These are phyloP conservation scores for Corniculantispora saksenae DNA, from an alignment of 2,329 filamentous ascomycete species.

Conservation along the genomic window DNA sequence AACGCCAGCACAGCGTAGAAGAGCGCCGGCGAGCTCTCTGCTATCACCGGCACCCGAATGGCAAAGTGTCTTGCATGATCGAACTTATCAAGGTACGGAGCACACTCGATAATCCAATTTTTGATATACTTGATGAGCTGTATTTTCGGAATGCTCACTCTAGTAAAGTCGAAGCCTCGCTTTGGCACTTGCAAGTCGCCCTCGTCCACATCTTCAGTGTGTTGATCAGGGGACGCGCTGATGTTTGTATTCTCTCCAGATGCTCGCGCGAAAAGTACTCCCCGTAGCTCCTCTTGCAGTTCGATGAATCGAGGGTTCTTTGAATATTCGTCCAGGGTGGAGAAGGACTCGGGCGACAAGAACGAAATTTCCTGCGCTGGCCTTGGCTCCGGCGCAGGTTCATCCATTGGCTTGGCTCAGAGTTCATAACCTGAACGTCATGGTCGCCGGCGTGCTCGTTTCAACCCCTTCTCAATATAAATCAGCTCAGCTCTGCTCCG, in stretches of 20 bases:
- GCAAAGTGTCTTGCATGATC: slow-evolving; percentile 54
- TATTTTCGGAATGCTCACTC: slow-evolving; percentile 30
- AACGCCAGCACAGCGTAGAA: slow-evolving; percentile 54
- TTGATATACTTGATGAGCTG: slow-evolving; percentile 39
- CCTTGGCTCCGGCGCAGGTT: neutral
- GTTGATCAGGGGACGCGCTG: slow-evolving; percentile 30
- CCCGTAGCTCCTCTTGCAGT: slow-evolving; percentile 45
- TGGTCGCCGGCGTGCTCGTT: neutral
- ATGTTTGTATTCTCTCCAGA: slow-evolving; percentile 30
- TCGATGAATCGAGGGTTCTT: slow-evolving; percentile 44
- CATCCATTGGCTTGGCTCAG: slow-evolving; percentile 7
- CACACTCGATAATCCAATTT: slow-evolving; percentile 54
- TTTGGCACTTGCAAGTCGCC: slow-evolving; percentile 19
- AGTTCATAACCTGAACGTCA: neutral
- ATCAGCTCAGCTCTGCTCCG: neutral
- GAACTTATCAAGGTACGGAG: slow-evolving; percentile 54
- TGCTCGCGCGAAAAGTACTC: slow-evolving; percentile 40
- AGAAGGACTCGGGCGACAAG: slow-evolving; percentile 24
- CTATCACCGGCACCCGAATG: slow-evolving; percentile 50
- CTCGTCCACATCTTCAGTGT: slow-evolving; percentile 1
- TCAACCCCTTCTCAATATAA: neutral
- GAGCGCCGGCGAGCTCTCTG: slow-evolving; percentile 45
- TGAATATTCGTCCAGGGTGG: slow-evolving; percentile 34
- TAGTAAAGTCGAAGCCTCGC: slow-evolving; percentile 29
- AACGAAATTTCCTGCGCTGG: slow-evolving; percentile 10